Base-by-base conservation (phyloP, 1,284 basidiomycete genomes). In the Irpex lacteus region DNA sequence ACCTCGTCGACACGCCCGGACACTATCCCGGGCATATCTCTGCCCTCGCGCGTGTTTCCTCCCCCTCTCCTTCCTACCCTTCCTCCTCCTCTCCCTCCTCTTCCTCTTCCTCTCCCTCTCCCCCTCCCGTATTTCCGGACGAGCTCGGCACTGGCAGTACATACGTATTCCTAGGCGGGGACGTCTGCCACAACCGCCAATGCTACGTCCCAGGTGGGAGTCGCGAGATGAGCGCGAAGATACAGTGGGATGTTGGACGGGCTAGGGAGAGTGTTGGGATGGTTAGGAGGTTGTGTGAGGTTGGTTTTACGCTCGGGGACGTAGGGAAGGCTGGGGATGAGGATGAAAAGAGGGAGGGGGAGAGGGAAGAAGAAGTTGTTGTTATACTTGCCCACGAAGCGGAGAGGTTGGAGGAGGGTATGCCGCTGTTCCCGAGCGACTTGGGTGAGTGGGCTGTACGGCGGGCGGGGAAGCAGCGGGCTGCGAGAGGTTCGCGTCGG, bases 131-230 rank as follows among this genome's bases (percentile, higher is more conserved):
- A n/a, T n/a, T n/a, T n/a, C n/a, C n/a, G 21, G 21, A 26, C 3
- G 21, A 26, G 21, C 21, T 26, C 21, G 21, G 21, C 1, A 44
- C 38, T 44, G 2, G 38, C 9, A 44, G 15, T 44, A 44, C 40
- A 3, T 87, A 85, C 86, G 73, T 86, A n/a, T 84, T 80, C 66
- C 76, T 88, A 32, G 85, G 77, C 1, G 84, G 81, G 0, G 86
- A 87, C 70, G 81, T 80, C 59, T 84, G 81, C 6, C 86, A 87
- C 69, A 80, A 86, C 71, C 66, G 56, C 5, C 44, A 52, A 52
- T 59, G 37, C 49, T 55, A 64, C 80, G 78, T 78, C n/a, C 75
- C 76, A 59, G 80, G 75, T 60, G 80, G 75, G 5, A 78, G 77
- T 1, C 80, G 78, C 56, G 66, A 72, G 6, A 70, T 81, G 40